Percentiles rank a stretch among this genome's conserved stretches.
phyloP scores from a whole-genome alignment of 768 basidiomycete species.

The Xanthoconium stramineum region DNA sequence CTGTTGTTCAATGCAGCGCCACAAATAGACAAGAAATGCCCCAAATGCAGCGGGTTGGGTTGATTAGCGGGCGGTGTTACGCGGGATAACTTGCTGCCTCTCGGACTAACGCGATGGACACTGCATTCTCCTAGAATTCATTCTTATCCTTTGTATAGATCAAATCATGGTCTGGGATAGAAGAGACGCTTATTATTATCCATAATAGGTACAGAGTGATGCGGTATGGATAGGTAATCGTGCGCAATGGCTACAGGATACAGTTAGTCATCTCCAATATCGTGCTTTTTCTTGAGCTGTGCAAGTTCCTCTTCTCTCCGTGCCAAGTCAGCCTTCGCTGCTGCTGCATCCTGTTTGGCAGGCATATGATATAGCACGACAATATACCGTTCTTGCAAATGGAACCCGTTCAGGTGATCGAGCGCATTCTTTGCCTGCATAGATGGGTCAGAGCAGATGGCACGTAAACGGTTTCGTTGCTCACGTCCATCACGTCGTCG shows the following conservation, averaged over 20 bases:
- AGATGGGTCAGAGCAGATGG: constrained; percentile 13
- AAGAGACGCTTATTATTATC: constrained; percentile 7
- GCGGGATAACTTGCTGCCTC: constrained; percentile 3
- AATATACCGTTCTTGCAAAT: constrained; percentile 96
- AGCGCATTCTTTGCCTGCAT: constrained; percentile 91
- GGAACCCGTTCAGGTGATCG: constrained; percentile 96
- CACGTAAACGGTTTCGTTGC: constrained; percentile 22
- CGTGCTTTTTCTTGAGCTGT: constrained; percentile 80
- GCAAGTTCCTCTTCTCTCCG: constrained; percentile 87
- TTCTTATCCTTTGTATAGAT: constrained; percentile 7
- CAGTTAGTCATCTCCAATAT: constrained; percentile 72
- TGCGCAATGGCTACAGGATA: constrained; percentile 4
- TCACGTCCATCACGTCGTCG: constrained; percentile 93
- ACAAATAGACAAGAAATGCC: constrained; percentile 58
- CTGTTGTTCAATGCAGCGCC: constrained; percentile 40
- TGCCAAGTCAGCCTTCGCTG: constrained; percentile 89
- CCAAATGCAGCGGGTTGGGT: constrained; percentile 29
- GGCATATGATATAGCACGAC: constrained; percentile 98
- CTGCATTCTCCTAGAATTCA: constrained; percentile 8
- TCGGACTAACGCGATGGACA: constrained; percentile 4
- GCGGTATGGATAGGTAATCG: constrained; percentile 1
- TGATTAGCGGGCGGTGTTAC: constrained; percentile 12
- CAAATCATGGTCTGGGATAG: constrained; percentile 1
- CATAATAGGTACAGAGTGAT: neutral
- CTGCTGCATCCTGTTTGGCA: constrained; percentile 91